These are phyloP conservation scores for Boeremia lycopersici DNA, from an alignment of 2,329 filamentous ascomycete genomes.

Conservation along the genomic window DNA sequence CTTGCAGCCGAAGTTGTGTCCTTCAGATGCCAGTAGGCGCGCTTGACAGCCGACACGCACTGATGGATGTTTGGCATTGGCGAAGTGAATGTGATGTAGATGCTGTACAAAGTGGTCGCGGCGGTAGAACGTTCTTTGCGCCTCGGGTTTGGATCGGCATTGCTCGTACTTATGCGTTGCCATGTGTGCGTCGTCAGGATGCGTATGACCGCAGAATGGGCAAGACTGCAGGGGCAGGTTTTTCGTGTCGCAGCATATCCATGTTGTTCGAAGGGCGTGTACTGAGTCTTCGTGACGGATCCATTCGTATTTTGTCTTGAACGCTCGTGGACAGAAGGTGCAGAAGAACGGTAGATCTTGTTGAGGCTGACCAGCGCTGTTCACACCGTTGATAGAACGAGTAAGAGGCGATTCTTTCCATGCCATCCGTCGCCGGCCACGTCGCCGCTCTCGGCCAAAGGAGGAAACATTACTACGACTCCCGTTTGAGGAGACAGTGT, in stretches of 20 bases:
- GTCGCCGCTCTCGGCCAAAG: constrained; percentile 42
- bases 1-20: constrained; percentile 44
- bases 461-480: constrained; percentile 44
- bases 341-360: constrained; percentile 45
- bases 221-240: constrained; percentile 32
- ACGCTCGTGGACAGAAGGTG: constrained; percentile 45
- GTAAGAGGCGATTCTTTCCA: constrained; percentile 42
- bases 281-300: constrained; percentile 47
- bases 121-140: constrained; percentile 45
- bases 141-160: constrained; percentile 42
- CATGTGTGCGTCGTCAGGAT: constrained; percentile 44
- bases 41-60: constrained; percentile 41
- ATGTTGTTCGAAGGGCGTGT: constrained; percentile 46
- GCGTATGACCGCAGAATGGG: constrained; percentile 40
- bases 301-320: constrained; percentile 48
- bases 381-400: constrained; percentile 37
- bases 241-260: constrained; percentile 45
- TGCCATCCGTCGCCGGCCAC: constrained; percentile 43
- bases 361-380: constrained; percentile 37
- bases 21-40: constrained; percentile 35
- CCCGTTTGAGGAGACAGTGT: constrained; percentile 39
- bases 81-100: constrained; percentile 45
- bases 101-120: constrained; percentile 46
- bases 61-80: constrained; percentile 42
- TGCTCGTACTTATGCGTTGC: constrained; percentile 44